Base-by-base conservation (phyloP, 2,329 filamentous ascomycete species). In the Cordyceps cateniannulata region DNA sequence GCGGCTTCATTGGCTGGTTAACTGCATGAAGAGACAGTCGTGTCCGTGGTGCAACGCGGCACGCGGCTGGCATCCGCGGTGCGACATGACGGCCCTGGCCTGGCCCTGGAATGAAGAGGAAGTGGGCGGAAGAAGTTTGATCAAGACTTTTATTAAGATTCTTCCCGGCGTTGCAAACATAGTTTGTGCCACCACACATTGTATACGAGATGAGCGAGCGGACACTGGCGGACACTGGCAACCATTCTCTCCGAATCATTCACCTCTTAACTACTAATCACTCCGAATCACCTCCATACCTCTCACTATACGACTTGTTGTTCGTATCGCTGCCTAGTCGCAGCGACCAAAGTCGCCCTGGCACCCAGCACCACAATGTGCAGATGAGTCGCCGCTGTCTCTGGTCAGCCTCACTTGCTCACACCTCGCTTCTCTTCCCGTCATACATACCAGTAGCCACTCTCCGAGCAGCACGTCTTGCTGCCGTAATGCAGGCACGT, bases 391-490 rank as follows among this genome's bases (percentile, higher is more conserved):
- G 29, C 58, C 50, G 24, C 58, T 60, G 32, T 60, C 42, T 22
- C 27, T 18, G 5, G 35, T 62, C 32, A 20, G 55, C 38, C 35
- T 35, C 48, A 47, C 38, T 20, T n/a, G 7, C 29, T 12, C 32
- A 16, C 20, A 20, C 27, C 14, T 32, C 56, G 3, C 16, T 6
- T n/a, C 6, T 40, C 38, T n/a, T 12, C 38, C 14, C 18, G 9
- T 3, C 14, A 2, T 10, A 62, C 73, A 66, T 63, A 75, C 73
- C 73, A 75, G 63, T 63, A 74, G 2, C 73, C 73, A 53, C 66
- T 70, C 20, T 63, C 61, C 1, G 74, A 76, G 55, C 74, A 76
- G 63, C 74, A 76, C n/a, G 53, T 69, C 62, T 70, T 74, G 14
- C 64, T 50, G 2, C 71, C 69, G 42, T 66, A 74, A 47, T 69